These are phyloP conservation scores for Penicillium longicatenatum DNA, from an alignment of 495 filamentous ascomycete genomes.

Conservation along the genomic window DNA sequence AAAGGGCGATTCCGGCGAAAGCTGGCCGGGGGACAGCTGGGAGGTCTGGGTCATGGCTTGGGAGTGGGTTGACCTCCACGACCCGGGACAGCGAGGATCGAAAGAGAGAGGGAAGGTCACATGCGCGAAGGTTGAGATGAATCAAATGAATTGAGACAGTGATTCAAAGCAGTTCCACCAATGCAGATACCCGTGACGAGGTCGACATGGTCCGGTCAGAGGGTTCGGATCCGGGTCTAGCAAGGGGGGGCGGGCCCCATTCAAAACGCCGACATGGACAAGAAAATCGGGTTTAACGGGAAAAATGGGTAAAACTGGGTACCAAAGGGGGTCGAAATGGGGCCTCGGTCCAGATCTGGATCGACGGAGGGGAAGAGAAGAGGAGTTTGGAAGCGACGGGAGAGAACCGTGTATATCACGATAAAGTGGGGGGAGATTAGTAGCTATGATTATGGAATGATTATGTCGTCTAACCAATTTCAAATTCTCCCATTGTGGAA, in stretches of 20 bases:
- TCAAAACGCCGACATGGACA: slow-evolving; percentile 7
- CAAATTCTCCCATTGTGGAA: not conserved
- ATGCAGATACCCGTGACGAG: slow-evolving; percentile 13
- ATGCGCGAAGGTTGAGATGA: slow-evolving; percentile 19
- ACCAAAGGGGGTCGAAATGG: slow-evolving; percentile 6
- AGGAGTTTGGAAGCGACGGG: slow-evolving; percentile 26
- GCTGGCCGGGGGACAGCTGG: slow-evolving; percentile 17
- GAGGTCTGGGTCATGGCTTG: slow-evolving; percentile 27
- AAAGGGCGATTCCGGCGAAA: slow-evolving; percentile 28
- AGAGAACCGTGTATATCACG: slow-evolving; percentile 10
- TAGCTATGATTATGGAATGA: not conserved
- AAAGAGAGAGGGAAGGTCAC: slow-evolving; percentile 18
- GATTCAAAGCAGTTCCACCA: slow-evolving; percentile 15
- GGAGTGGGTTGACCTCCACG: slow-evolving; percentile 2
- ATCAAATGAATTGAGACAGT: not conserved
- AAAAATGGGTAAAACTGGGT: not conserved
- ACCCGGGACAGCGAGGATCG: slow-evolving; percentile 2
- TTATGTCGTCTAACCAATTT: not conserved
- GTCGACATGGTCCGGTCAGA: slow-evolving; percentile 25
- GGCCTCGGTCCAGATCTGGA: slow-evolving; percentile 33
- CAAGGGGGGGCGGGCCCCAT: slow-evolving; percentile 13
- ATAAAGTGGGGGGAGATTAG: slow-evolving; percentile 2
- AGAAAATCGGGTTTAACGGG: not conserved
- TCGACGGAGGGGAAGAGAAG: slow-evolving; percentile 17
- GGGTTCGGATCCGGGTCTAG: not conserved